Evolutionary conservation across 1,139 yeast species (phyloP), one percentile per base, ranked within the genome.

Genomic region (Hansenula sp.): DNA sequence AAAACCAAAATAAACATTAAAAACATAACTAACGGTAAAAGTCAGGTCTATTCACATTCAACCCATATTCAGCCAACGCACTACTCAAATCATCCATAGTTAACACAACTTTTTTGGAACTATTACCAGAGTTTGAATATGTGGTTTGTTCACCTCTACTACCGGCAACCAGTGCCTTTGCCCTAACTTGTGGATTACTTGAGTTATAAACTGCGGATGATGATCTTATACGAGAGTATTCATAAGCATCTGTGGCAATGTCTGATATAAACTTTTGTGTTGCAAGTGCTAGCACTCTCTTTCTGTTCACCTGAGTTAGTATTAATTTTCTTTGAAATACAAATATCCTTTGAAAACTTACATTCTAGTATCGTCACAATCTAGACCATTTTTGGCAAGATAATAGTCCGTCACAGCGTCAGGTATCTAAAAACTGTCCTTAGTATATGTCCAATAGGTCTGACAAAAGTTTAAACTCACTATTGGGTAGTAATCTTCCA

Each of bases 371-470:
- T 89, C 96, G 29, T 82, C 75, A 22, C 95, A 78, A 45, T 83
- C 87, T 55, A 94, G 82, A 32, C 99, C 99, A 46, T 90, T 84
- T 56, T 84, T 84, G 19, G 90, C 82, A 38, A 94, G 67, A 56
- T 92, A 92, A 61, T 88, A 92, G 57, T 92, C 97, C 0, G 96
- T 87, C n/a, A 94, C 97, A 0, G 95, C 94, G 59, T 94, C 98
- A 0, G 99, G 99, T 34, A 94, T 92, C 57, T 54, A 34, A 14
- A 24, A 13, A 10, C 13, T 17, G 4, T 17, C 17, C 37, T 37
- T 35, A 35, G 39, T 28, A 20, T 29, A 7, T 14, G 18, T 7
- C n/a, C 11, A 7, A 13, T 11, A 4, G 8, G 6, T 4, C 3
- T 7, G 31, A 17, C 20, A 17, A 12, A n/a, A 27, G 4, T 27